Percentiles rank a stretch among this genome's conserved stretches.
Conservation (phyloP, 2,329 filamentous ascomycete genomes). For the Karstenula rhodostoma region DNA sequence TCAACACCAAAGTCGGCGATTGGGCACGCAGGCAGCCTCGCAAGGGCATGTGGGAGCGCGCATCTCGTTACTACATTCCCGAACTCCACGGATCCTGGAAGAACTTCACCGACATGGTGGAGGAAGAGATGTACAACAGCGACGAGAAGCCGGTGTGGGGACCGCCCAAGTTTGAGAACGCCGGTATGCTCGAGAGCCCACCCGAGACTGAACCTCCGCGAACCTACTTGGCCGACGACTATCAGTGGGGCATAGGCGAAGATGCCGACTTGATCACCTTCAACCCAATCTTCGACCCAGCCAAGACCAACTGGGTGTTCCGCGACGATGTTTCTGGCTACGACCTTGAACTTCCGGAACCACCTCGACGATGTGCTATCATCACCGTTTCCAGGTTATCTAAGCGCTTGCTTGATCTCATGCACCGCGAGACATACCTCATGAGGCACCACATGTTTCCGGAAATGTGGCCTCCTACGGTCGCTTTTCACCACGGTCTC, state of each 20-base stretch:
- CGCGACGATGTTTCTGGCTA: conserved; percentile 74
- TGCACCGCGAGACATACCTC: conserved; percentile 78
- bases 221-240: conserved; percentile 68
- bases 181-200: conserved; percentile 64
- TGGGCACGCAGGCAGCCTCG: conserved; percentile 75
- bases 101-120: conserved; percentile 72
- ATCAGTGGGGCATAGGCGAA: conserved; percentile 79
- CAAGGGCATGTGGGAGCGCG: conserved; percentile 77
- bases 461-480: conserved; percentile 80
- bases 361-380: conserved; percentile 78
- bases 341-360: conserved; percentile 60
- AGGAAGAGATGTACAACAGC: conserved; percentile 62
- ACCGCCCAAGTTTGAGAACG: conserved; percentile 55
- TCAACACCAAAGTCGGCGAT: conserved; percentile 70
- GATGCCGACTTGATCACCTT: conserved; percentile 78
- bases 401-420: conserved; percentile 73
- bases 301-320: conserved; percentile 77
- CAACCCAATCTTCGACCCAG: conserved; percentile 80
- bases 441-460: conserved; percentile 77
- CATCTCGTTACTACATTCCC: conserved; percentile 76
- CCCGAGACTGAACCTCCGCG: conserved; percentile 71
- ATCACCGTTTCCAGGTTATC: conserved; percentile 79
- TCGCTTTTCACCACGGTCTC: conserved; percentile 77
- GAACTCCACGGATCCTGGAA: conserved; percentile 71
- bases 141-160: conserved; percentile 71